Percentiles rank a stretch among this genome's conserved stretches.
These are phyloP conservation scores for Amphirosellinia nigrospora DNA, from an alignment of 495 filamentous ascomycete genomes.

Conservation along the genomic window DNA sequence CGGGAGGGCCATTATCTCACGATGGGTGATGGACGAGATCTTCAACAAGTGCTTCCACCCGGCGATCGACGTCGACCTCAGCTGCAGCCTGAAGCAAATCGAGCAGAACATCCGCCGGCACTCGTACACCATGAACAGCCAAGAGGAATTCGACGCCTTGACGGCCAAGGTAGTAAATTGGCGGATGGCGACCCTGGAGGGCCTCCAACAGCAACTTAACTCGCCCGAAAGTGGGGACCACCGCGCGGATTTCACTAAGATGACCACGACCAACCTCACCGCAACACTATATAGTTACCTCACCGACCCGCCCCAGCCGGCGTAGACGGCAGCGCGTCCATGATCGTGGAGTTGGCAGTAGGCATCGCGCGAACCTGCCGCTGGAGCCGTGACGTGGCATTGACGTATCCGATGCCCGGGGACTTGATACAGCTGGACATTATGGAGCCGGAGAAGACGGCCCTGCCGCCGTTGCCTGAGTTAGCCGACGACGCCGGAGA, in stretches of 20 bases:
- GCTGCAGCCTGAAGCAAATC: slow-evolving; percentile 79
- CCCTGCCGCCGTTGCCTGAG: slow-evolving; percentile 69
- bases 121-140: slow-evolving; percentile 69
- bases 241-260: slow-evolving; percentile 68
- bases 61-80: slow-evolving; percentile 74
- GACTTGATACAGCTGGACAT: slow-evolving; percentile 65
- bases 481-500: slow-evolving; percentile 57
- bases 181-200: slow-evolving; percentile 92
- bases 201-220: slow-evolving; percentile 75
- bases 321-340: slow-evolving; percentile 78
- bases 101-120: slow-evolving; percentile 87
- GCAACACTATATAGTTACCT: slow-evolving; percentile 72
- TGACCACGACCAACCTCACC: slow-evolving; percentile 73
- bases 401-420: slow-evolving; percentile 83
- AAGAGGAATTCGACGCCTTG: slow-evolving; percentile 89
- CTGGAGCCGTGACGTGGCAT: slow-evolving; percentile 87
- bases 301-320: slow-evolving; percentile 77
- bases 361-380: slow-evolving; percentile 84
- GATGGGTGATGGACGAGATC: slow-evolving; percentile 90
- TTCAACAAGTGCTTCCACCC: slow-evolving; percentile 94
- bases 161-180: slow-evolving; percentile 88
- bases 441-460: slow-evolving; percentile 83
- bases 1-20: slow-evolving; percentile 86
- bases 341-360: slow-evolving; percentile 93
- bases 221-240: slow-evolving; percentile 67